Evolutionary conservation across 768 basidiomycete genomes (phyloP).

Genomic region (Fistulinella prunicolor): DNA sequence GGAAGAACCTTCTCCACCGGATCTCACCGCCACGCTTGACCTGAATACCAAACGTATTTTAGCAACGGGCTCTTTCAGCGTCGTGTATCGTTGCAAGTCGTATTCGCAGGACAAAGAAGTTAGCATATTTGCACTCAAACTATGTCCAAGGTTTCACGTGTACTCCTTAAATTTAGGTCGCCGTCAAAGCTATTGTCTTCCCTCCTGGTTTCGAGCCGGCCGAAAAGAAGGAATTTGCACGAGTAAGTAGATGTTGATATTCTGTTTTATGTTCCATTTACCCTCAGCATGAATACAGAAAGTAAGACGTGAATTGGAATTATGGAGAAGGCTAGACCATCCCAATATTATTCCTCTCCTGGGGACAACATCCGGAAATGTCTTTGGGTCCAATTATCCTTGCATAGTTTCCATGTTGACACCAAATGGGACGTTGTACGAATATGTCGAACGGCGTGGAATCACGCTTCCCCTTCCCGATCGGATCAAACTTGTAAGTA

Average conservation of each 20-base stretch:
- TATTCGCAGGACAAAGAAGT: background rate
- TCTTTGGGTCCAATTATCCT: slow-evolving; percentile 1
- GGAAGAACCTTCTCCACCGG: too few relatives aligned
- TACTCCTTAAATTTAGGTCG: background rate
- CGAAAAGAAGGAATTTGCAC: background rate
- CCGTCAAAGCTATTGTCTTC: slow-evolving; percentile 1
- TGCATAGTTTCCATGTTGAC: slow-evolving; percentile 12
- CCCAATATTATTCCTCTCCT: slow-evolving; percentile 10
- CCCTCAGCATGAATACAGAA: background rate
- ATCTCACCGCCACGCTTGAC: slow-evolving; percentile 4
- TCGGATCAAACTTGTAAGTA: slow-evolving; percentile 1
- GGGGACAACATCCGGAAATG: background rate
- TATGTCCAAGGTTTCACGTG: background rate
- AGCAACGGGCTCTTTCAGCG: background rate
- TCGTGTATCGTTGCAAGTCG: background rate
- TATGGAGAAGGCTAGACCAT: slow-evolving; percentile 9
- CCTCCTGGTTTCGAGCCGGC: background rate
- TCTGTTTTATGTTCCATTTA: background rate
- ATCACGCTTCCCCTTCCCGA: background rate
- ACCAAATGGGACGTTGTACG: background rate
- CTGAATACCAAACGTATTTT: background rate
- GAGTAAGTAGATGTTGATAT: background rate
- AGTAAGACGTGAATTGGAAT: slow-evolving; percentile 1
- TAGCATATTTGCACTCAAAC: background rate
- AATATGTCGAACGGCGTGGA: background rate